A percentile compares a stretch with the other conserved stretches of the same genome.
Evolutionary conservation across 495 filamentous ascomycete species (phyloP).

Genomic region (Lepidopterella palustris): DNA sequence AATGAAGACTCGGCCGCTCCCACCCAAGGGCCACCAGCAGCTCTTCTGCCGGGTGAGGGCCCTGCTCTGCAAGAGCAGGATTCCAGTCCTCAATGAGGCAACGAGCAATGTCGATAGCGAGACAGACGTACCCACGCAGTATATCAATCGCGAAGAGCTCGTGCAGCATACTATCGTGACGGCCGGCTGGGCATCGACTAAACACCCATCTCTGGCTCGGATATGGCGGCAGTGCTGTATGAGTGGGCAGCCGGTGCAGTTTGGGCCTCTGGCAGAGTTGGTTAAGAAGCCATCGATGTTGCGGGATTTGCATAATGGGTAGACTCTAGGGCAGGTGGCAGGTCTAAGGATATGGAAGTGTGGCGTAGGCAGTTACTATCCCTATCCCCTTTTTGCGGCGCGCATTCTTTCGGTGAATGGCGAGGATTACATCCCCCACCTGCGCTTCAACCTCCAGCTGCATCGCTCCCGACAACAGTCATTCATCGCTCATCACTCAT

Average conservation of each 20-base stretch:
- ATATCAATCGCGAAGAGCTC: conserved; percentile 53
- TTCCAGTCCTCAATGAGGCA: conserved; percentile 55
- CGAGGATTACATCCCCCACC: too few relatives aligned
- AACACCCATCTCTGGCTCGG: conserved; percentile 52
- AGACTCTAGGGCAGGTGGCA: too few relatives aligned
- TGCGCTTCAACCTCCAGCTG: too few relatives aligned
- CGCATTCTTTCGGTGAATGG: too few relatives aligned
- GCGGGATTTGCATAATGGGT: background rate
- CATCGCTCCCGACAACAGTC: too few relatives aligned
- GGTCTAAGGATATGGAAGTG: too few relatives aligned
- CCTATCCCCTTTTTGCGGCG: too few relatives aligned
- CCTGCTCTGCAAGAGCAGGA: conserved; percentile 48
- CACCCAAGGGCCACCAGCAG: conserved; percentile 56
- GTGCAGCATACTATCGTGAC: conserved; percentile 53
- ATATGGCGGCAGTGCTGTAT: conserved; percentile 45
- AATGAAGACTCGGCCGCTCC: conserved; percentile 39
- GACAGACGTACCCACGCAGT: conserved; percentile 53
- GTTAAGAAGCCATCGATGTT: conserved; percentile 7
- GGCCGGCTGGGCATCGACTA: conserved; percentile 56
- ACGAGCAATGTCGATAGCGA: conserved; percentile 51
- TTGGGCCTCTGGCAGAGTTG: too few relatives aligned
- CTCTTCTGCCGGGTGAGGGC: conserved; percentile 53
- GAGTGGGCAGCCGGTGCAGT: conserved; percentile 42
- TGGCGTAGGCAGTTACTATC: too few relatives aligned
- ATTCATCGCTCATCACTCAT: too few relatives aligned